Evolutionary conservation across 441 rosid genomes (phyloP), one percentile per base, ranked within the genome.

Genomic region (Monsonia emarginata): DNA sequence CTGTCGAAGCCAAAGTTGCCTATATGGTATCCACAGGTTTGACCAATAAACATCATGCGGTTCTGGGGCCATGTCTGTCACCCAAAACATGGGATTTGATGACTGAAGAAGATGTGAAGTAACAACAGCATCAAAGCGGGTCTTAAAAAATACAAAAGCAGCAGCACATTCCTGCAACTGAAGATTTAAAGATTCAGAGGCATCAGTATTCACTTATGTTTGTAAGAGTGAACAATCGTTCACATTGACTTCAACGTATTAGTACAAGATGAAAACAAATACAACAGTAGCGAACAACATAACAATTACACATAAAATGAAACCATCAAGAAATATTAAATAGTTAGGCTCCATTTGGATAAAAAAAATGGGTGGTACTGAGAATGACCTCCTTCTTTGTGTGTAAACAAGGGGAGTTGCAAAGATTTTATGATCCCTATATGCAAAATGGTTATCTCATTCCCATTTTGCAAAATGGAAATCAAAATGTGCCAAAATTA

Each of bases 71-170:
- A 79, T 73, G 68, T 90, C 83, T 30, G 91, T 88, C 71, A 84
- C 97, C 98, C 98, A 93, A 65, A 78, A 75, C 98, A 93, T 88
- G 62, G 98, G 96, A 83, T 90, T 88, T 71, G 90, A 66, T 80
- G 96, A 80, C 65, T 90, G 97, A 74, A 86, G 93, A 83, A 85
- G 74, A 78, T 84, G 83, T 10, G 97, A 81, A 73, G 88, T 91
- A 70, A 88, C 80, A 63, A 80, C 81, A 65, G 98, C 97, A 78
- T 88, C 84, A 75, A 80, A 85, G 63, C 96, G 95, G 65, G 88
- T 86, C 85, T 83, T 93, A 79, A 88, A 93, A 71, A 86, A 88
- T 66, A 93, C 98, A 82, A 93, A 93, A 61, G 96, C 98, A 13
- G 86, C 87, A 9, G 96, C 77, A 73, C 86, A 77, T 75, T 86